Conservation (phyloP, 148 eudicot species). For the Polygonum maritimum region DNA sequence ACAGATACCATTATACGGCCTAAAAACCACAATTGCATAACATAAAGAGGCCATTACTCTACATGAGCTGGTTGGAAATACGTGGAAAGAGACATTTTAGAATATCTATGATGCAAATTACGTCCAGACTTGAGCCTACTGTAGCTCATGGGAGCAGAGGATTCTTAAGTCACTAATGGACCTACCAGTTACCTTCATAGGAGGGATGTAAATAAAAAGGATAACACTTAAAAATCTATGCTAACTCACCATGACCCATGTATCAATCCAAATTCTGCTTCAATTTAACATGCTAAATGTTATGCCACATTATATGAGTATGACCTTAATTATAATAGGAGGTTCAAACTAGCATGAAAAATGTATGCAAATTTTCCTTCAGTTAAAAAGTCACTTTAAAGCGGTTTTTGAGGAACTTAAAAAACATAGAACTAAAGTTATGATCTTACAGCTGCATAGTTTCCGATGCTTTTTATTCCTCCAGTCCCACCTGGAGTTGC, state of each 20-base stretch:
- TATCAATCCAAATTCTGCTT: background rate
- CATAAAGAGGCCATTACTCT: background rate
- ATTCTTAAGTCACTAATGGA: background rate
- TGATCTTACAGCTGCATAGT: constrained; percentile 77
- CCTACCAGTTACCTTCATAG: background rate
- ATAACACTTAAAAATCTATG: background rate
- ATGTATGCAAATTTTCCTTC: background rate
- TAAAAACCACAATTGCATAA: background rate
- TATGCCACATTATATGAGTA: background rate
- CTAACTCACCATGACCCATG: background rate
- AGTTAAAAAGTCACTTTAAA: background rate
- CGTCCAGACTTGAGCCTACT: background rate
- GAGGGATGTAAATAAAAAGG: background rate
- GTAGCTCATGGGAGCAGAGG: background rate
- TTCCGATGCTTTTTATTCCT: constrained; percentile 84
- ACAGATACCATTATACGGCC: background rate
- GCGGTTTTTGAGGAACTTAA: too few species aligned
- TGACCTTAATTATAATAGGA: background rate
- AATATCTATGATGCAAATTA: background rate
- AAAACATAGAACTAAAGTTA: background rate
- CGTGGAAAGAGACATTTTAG: background rate
- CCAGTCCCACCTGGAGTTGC: constrained; percentile 99
- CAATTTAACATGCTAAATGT: background rate
- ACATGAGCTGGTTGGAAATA: background rate
- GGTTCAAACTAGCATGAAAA: background rate